Percentiles rank a stretch among this genome's conserved stretches.
phyloP scores from a whole-genome alignment of 441 rosid species.

The Viola pubescens region DNA sequence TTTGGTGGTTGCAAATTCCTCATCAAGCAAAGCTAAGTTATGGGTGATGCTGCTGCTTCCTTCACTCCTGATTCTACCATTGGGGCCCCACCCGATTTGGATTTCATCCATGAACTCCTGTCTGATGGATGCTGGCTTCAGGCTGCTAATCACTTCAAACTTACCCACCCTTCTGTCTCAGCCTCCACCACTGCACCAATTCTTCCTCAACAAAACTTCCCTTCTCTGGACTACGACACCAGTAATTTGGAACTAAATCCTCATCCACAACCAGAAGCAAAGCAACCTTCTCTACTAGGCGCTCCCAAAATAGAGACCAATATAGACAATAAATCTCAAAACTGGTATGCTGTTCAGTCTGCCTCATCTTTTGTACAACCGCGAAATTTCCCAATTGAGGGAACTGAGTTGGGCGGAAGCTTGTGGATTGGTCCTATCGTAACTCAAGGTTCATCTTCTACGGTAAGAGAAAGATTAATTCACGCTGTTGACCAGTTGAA shows the following conservation, averaged over 20 bases:
- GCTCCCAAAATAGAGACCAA: slow-evolving; percentile 27
- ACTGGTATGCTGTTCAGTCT: slow-evolving; percentile 23
- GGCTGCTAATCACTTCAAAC: slow-evolving; percentile 39
- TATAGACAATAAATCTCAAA: slow-evolving; percentile 21
- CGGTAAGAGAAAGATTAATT: slow-evolving; percentile 52
- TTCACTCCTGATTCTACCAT: slow-evolving; percentile 36
- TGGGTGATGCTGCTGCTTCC: slow-evolving; percentile 51
- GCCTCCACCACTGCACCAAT: slow-evolving; percentile 19
- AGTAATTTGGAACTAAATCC: slow-evolving; percentile 21
- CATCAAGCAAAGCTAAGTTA: slow-evolving; percentile 15
- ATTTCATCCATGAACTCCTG: slow-evolving; percentile 83
- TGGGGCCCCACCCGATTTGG: slow-evolving; percentile 64
- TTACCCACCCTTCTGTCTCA: slow-evolving; percentile 29
- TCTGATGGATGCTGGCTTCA: slow-evolving; percentile 80
- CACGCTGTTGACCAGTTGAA: slow-evolving; percentile 45
- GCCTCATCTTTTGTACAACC: slow-evolving; percentile 26
- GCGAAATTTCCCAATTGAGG: slow-evolving; percentile 31
- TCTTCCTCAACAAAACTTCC: slow-evolving; percentile 22
- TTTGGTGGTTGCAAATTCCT: slow-evolving; percentile 26
- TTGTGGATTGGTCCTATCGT: slow-evolving; percentile 57
- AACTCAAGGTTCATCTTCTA: slow-evolving; percentile 26
- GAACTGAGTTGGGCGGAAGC: slow-evolving; percentile 39
- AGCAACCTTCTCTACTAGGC: slow-evolving; percentile 15
- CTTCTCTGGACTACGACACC: slow-evolving; percentile 21
- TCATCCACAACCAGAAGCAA: slow-evolving; percentile 22